Percentiles rank a stretch among this genome's conserved stretches.
phyloP scores from a whole-genome alignment of 495 filamentous ascomycete genomes.

The Penicillium nucicola region DNA sequence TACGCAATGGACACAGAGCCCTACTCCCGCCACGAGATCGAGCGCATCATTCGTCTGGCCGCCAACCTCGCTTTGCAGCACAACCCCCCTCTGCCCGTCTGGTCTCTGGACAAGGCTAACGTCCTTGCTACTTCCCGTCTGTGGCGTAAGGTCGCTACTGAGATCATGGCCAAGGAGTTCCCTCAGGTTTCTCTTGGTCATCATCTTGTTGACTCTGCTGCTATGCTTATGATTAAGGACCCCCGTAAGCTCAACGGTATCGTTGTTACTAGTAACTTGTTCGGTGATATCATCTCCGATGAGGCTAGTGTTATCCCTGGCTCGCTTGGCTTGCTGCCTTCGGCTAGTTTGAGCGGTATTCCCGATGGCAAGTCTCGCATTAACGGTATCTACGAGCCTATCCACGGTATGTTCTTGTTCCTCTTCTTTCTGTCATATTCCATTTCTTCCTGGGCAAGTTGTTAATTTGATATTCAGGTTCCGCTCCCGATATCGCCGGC shows the following conservation, averaged over 20 bases:
- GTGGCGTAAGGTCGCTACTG: constrained; percentile 84
- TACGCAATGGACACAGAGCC: constrained; percentile 85
- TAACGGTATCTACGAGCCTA: constrained; percentile 92
- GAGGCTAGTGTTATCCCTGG: constrained; percentile 97
- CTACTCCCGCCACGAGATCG: constrained; percentile 83
- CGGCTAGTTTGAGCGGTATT: constrained; percentile 80
- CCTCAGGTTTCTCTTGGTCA: constrained; percentile 79
- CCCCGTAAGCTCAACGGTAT: constrained; percentile 88
- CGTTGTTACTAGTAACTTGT: constrained; percentile 90
- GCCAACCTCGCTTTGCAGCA: constrained; percentile 77
- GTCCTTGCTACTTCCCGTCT: constrained; percentile 86
- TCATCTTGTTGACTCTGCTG: constrained; percentile 92
- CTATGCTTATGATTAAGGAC: constrained; percentile 97
- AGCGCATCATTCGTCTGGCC: constrained; percentile 82
- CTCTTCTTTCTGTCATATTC: not conserved
- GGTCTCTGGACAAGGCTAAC: constrained; percentile 95
- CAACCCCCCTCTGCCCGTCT: constrained; percentile 78
- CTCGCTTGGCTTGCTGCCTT: constrained; percentile 83
- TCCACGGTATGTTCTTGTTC: constrained; percentile 67
- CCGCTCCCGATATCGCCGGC: constrained; percentile 65
- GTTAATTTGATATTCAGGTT: constrained; percentile 28
- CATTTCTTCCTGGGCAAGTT: not conserved
- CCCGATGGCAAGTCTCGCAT: constrained; percentile 63
- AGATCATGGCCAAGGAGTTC: constrained; percentile 79
- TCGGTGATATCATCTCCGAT: constrained; percentile 95